Conservation (phyloP, 2,329 filamentous ascomycete genomes). For the Fusarium beomiforme region DNA sequence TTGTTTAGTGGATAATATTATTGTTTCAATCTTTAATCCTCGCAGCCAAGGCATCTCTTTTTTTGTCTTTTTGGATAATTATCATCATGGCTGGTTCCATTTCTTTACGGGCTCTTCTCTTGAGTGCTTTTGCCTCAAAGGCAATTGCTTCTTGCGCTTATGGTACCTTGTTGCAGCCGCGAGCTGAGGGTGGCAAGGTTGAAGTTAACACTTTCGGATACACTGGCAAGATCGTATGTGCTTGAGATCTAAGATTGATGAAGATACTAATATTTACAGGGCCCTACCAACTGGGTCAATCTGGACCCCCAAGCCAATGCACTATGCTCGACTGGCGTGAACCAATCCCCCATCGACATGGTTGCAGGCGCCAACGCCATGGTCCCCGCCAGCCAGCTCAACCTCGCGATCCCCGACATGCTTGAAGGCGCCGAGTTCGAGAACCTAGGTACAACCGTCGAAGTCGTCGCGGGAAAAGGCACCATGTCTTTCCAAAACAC, state of each 20-base stretch:
- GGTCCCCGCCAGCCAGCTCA: conserved; percentile 46
- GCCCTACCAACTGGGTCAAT: conserved; percentile 63
- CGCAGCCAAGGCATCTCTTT: background rate
- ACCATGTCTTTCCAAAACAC: conserved; percentile 53
- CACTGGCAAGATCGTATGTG: conserved; percentile 13
- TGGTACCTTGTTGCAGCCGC: conserved; percentile 49
- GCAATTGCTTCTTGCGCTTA: conserved; percentile 52
- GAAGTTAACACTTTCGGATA: conserved; percentile 50
- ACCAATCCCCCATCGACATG: conserved; percentile 68
- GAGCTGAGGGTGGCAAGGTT: conserved; percentile 45
- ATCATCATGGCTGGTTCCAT: conserved; percentile 26
- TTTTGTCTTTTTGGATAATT: background rate
- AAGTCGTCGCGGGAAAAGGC: conserved; percentile 54
- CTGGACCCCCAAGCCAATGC: conserved; percentile 54
- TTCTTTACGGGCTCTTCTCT: background rate
- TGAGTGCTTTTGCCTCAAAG: conserved; percentile 29
- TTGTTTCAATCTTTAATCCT: background rate
- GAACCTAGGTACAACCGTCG: conserved; percentile 62
- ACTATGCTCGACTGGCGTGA: conserved; percentile 58
- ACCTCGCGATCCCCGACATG: conserved; percentile 49
- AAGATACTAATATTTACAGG: conserved; percentile 33
- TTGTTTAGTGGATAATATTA: conserved; percentile 3
- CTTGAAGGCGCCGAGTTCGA: conserved; percentile 55
- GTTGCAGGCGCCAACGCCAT: conserved; percentile 41
- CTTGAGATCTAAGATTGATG: background rate